Percentiles rank a stretch among this genome's conserved stretches.
Conservation (phyloP, 2,329 filamentous ascomycete species). For the Penicillium janthinellum region DNA sequence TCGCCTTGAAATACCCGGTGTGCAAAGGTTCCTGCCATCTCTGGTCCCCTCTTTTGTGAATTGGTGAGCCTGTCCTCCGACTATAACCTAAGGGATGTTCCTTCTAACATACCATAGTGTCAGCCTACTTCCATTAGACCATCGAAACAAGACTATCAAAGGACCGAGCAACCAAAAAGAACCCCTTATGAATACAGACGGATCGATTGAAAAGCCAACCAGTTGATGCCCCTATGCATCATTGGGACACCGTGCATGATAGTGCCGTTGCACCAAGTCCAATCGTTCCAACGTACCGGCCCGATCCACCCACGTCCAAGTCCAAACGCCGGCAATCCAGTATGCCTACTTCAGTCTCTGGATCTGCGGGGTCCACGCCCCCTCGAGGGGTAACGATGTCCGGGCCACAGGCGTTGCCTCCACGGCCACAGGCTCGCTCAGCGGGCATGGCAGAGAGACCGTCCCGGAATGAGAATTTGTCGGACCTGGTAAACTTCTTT, state of each 20-base stretch:
- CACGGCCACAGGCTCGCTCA: conserved; percentile 31
- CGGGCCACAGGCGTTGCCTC: conserved; percentile 16
- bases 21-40: not conserved
- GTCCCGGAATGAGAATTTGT: conserved; percentile 35
- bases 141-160: conserved; percentile 1
- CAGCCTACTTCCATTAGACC: not conserved
- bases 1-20: not conserved
- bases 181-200: not conserved
- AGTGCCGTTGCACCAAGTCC: conserved; percentile 38
- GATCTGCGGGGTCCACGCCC: conserved; percentile 17
- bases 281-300: conserved; percentile 38
- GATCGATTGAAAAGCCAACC: conserved; percentile 23
- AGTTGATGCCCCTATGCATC: conserved; percentile 34
- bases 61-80: conserved; percentile 13
- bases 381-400: conserved; percentile 12
- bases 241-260: conserved; percentile 28
- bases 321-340: conserved; percentile 26
- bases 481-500: conserved; percentile 42
- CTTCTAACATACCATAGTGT: conserved; percentile 11
- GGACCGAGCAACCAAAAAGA: not conserved
- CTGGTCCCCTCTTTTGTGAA: not conserved
- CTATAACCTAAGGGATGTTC: not conserved
- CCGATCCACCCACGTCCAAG: conserved; percentile 27
- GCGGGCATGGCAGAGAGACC: conserved; percentile 35
- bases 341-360: conserved; percentile 27